Conservation (phyloP, 257 asterid species). For the Solanum megistacrolobum region DNA sequence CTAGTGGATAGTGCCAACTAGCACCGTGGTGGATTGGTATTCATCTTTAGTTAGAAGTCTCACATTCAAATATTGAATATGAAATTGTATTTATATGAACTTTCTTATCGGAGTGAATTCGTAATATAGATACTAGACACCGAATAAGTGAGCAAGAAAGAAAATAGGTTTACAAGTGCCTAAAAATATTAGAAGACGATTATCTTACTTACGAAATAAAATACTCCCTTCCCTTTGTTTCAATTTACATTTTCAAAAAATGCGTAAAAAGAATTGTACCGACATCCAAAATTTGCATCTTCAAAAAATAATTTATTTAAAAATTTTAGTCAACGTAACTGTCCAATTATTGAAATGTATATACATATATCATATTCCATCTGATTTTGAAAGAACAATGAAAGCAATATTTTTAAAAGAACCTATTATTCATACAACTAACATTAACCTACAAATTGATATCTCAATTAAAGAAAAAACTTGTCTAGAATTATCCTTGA, state of each 20-base stretch:
- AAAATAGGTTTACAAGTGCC: not conserved
- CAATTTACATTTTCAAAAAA: not conserved
- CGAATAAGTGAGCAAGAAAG: not conserved
- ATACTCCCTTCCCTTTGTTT: not conserved
- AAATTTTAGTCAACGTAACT: not conserved
- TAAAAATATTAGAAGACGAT: not conserved
- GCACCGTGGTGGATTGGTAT: not conserved
- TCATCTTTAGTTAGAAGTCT: not conserved
- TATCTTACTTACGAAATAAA: not conserved
- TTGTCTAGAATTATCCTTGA: not conserved
- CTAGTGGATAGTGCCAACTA: not conserved
- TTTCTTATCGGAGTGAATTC: accelerated
- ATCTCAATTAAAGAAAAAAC: not conserved
- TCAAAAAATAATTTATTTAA: not conserved
- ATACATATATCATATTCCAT: not conserved
- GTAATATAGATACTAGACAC: accelerated
- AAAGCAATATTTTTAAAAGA: not conserved
- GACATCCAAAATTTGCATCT: not conserved
- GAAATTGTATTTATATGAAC: accelerated
- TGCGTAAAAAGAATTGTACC: not conserved
- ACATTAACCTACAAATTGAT: not conserved
- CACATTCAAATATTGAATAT: accelerated
- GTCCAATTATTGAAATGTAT: not conserved
- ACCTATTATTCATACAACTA: not conserved
- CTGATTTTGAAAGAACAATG: not conserved